Evolutionary conservation across 192 early-diverging fungal genomes (phyloP).

Genomic region (Coemansia umbellata): DNA sequence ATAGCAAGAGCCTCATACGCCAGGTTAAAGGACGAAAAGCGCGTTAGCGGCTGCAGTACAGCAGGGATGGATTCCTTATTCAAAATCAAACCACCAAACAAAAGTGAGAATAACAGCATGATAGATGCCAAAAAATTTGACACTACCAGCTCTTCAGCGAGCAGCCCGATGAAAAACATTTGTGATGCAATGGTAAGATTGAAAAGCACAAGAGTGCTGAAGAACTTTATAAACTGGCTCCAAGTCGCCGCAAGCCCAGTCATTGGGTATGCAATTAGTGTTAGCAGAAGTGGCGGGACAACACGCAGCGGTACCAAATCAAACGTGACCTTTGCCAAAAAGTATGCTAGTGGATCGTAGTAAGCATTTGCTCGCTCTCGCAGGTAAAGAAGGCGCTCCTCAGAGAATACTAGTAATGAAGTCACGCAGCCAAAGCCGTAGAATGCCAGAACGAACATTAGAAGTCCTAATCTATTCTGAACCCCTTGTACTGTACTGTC

Average conservation of each 20-base stretch:
- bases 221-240: slow-evolving; percentile 64
- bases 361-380: slow-evolving; percentile 62
- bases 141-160: slow-evolving; percentile 67
- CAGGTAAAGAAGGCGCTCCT: slow-evolving; percentile 49
- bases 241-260: slow-evolving; percentile 67
- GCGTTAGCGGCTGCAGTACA: slow-evolving; percentile 57
- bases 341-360: slow-evolving; percentile 59
- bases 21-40: slow-evolving; percentile 79
- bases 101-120: slow-evolving; percentile 82
- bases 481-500: slow-evolving; percentile 42
- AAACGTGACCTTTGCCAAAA: slow-evolving; percentile 59
- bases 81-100: slow-evolving; percentile 86
- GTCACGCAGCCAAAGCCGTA: slow-evolving; percentile 56
- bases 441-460: slow-evolving; percentile 51
- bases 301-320: slow-evolving; percentile 69
- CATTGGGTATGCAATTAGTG: slow-evolving; percentile 81
- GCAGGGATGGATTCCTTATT: slow-evolving; percentile 82
- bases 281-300: slow-evolving; percentile 75
- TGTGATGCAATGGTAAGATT: slow-evolving; percentile 71
- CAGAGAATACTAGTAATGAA: slow-evolving; percentile 47
- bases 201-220: slow-evolving; percentile 77
- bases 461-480: slow-evolving; percentile 48
- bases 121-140: slow-evolving; percentile 75
- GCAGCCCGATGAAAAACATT: slow-evolving; percentile 73
- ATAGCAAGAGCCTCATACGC: slow-evolving; percentile 87